Evolutionary conservation across 805 yeast species (phyloP), one percentile per base, ranked within the genome.

Genomic region (Pichia eremophila): DNA sequence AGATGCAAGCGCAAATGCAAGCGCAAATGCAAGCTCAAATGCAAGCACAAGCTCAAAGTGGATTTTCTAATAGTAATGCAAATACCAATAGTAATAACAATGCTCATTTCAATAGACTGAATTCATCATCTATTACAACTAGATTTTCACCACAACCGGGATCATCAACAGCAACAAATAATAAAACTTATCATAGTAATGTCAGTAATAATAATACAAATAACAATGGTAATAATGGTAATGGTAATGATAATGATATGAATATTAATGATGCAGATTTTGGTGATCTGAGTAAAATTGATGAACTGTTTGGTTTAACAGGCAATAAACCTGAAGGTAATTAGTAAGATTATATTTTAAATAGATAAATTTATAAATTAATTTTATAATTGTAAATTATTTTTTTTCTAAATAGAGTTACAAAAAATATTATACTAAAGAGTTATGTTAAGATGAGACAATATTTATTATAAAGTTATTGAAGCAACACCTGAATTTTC

Each of bases 401-500:
- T 22, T 5, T 10, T 39, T 27, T 4, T 5, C 22, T 27, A n/a
- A 27, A 27, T 15, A n/a, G 7, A 27, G 31, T 14, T 8, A 25
- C n/a, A 19, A 19, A 18, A 11, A 19, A 8, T 5, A 19, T 5
- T 25, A 25, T 11, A 39, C n/a, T 11, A 22, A 22, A 22, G 25
- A 22, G 25, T 22, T 22, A 45, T 22, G n/a, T 11, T 15, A 22
- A 10, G 14, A 29, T 3, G 14, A 8, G 6, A 11, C 5, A 12
- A 8, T 29, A 34, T 5, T 7, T 7, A 18, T 39, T 36, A 48
- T 5, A 51, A 35, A 5, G 45, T 31, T 25, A 53, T 40, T 25
- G 61, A 57, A 7, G 66, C 69, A 32, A 82, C 79, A 6, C 88
- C 86, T 8, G 79, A 72, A 53, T 81, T 85, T 55, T 75, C 81